A percentile compares a stretch with the other conserved stretches of the same genome.
phyloP scores from a whole-genome alignment of 306 rosid species.

The Cyamopsis tetragonoloba region DNA sequence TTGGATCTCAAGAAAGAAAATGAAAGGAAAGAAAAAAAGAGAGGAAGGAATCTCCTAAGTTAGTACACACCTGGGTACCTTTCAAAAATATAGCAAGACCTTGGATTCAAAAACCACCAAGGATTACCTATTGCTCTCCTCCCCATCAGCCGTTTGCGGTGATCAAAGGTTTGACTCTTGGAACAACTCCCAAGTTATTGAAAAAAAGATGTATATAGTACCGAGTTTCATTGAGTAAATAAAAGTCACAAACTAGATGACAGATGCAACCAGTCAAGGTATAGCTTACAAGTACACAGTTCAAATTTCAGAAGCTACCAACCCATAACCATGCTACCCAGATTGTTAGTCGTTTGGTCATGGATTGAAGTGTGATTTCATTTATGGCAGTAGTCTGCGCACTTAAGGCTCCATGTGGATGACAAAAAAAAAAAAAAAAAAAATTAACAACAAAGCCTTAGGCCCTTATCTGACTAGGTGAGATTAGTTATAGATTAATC shows the following conservation, averaged over 20 bases:
- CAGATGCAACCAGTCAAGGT: background rate
- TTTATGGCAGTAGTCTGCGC: background rate
- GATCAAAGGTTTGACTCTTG: no score
- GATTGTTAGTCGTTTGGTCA: no score
- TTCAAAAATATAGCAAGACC: no score
- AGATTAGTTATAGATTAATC: background rate
- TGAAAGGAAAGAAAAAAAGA: no score
- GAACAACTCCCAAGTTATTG: no score
- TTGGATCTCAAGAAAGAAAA: no score
- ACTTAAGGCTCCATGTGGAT: background rate
- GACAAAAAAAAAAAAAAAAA: background rate
- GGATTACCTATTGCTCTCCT: no score
- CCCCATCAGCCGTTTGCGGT: no score
- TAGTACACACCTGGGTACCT: no score
- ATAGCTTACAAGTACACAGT: background rate
- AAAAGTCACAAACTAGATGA: background rate
- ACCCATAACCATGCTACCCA: background rate
- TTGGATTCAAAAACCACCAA: no score
- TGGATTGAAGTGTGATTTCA: background rate
- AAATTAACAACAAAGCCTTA: background rate
- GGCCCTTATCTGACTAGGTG: background rate
- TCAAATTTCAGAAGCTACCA: background rate
- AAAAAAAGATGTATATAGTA: no score
- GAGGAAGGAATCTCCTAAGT: no score
- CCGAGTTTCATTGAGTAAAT: background rate